phyloP scores from a whole-genome alignment of 768 basidiomycete genomes.

The Fistulinella prunicolor region DNA sequence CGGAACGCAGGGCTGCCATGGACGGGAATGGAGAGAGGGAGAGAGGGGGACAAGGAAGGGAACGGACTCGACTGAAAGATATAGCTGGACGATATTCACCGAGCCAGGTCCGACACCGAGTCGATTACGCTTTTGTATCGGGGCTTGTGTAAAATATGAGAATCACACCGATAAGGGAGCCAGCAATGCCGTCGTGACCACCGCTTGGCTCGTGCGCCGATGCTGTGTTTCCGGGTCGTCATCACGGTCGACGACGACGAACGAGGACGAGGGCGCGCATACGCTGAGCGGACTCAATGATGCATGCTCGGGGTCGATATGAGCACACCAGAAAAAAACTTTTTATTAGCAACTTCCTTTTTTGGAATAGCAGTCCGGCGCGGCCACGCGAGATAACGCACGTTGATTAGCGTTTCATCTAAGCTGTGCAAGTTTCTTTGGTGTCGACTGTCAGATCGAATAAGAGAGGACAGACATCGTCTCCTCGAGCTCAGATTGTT shows the following conservation, averaged over 20 bases:
- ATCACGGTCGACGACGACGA: constrained; percentile 3
- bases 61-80: constrained; percentile 11
- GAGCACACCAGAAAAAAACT: constrained; percentile 15
- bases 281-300: no score
- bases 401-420: constrained; percentile 19
- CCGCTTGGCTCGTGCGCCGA: background rate
- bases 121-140: constrained; percentile 31
- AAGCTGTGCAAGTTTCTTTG: constrained; percentile 13
- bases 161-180: constrained; percentile 6
- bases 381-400: constrained; percentile 18
- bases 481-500: background rate
- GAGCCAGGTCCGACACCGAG: constrained; percentile 41
- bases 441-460: background rate
- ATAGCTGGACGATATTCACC: constrained; percentile 33
- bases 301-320: constrained; percentile 28
- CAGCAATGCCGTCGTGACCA: constrained; percentile 1
- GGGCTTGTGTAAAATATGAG: constrained; percentile 13
- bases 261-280: background rate
- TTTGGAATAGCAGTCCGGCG: constrained; percentile 10
- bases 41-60: constrained; percentile 11
- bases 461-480: no score
- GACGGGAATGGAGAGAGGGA: constrained; percentile 13
- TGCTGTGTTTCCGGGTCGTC: background rate
- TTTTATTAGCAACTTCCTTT: constrained; percentile 14
- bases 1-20: constrained; percentile 32